phyloP scores from a whole-genome alignment of 2,329 filamentous ascomycete genomes.

The Metarhizium sp. region DNA sequence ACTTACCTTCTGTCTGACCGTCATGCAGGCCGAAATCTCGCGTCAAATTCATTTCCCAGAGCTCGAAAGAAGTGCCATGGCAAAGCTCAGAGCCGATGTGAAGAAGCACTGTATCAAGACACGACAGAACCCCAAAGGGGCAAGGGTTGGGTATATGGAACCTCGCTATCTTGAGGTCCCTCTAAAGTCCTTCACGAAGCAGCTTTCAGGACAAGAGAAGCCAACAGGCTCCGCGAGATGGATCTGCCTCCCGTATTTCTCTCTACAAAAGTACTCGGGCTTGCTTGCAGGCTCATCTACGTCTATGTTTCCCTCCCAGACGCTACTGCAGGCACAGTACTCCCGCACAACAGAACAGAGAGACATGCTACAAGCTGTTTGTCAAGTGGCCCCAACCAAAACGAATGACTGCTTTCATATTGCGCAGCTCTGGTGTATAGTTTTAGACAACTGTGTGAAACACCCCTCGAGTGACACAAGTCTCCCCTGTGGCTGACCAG shows the following conservation, averaged over 20 bases:
- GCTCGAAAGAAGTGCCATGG: constrained; percentile 23
- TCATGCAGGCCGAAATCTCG: constrained; percentile 23
- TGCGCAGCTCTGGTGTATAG: constrained; percentile 36
- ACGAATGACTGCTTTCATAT: constrained; percentile 35
- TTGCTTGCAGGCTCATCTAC: constrained; percentile 20
- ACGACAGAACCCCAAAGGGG: constrained; percentile 26
- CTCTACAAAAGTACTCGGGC: constrained; percentile 32
- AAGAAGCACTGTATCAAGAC: constrained; percentile 27
- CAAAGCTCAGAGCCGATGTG: constrained; percentile 27
- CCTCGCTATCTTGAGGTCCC: constrained; percentile 28
- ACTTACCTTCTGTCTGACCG: constrained; percentile 3
- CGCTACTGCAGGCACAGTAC: constrained; percentile 33
- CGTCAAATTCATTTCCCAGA: constrained; percentile 23
- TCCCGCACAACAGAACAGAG: constrained; percentile 27
- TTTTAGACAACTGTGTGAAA: constrained; percentile 32
- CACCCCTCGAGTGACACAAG: neutral
- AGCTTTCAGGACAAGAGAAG: constrained; percentile 5
- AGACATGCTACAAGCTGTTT: constrained; percentile 38
- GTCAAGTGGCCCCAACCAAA: constrained; percentile 24
- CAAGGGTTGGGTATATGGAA: constrained; percentile 31
- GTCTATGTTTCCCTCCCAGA: constrained; percentile 30
- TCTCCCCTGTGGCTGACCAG: neutral
- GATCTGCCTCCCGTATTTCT: constrained; percentile 39
- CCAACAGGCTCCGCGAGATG: constrained; percentile 21
- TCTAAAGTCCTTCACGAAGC: constrained; percentile 16